phyloP scores from a whole-genome alignment of 2,329 filamentous ascomycete species.

The Fusarium scirpi region DNA sequence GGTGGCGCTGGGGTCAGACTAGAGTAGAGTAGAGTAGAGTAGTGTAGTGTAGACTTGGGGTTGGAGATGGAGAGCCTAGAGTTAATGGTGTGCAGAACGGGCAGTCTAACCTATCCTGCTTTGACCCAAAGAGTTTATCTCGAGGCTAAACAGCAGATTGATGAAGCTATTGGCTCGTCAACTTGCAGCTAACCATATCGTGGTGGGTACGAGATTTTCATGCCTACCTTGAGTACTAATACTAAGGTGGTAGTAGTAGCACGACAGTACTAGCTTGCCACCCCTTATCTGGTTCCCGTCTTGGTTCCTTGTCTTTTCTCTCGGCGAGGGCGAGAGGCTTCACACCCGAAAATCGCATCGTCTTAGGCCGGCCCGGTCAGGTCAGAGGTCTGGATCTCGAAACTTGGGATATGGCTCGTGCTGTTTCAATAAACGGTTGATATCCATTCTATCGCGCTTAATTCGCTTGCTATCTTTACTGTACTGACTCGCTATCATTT shows the following conservation, averaged over 20 bases:
- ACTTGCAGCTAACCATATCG: conserved; percentile 18
- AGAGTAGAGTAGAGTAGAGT: not conserved
- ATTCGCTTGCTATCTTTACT: conserved; percentile 7
- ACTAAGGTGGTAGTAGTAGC: not conserved
- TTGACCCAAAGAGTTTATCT: conserved; percentile 33
- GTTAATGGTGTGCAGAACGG: conserved; percentile 38
- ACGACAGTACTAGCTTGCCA: conserved; percentile 18
- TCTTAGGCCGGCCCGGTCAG: conserved; percentile 23
- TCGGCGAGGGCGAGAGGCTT: conserved; percentile 32
- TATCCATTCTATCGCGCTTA: conserved; percentile 18
- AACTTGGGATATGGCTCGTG: conserved; percentile 16
- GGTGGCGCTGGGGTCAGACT: conserved; percentile 22
- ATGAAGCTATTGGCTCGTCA: conserved; percentile 16
- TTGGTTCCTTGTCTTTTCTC: conserved; percentile 17
- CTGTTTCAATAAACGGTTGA: conserved; percentile 9
- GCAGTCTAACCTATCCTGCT: conserved; percentile 29
- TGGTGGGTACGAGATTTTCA: conserved; percentile 35
- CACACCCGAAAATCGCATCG: conserved; percentile 14
- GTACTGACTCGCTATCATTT: conserved; percentile 14
- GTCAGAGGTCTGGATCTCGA: conserved; percentile 22
- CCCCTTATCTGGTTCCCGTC: conserved; percentile 34
- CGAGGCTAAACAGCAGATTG: conserved; percentile 12
- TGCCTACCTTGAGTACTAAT: conserved; percentile 7
- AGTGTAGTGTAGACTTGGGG: conserved; percentile 1
- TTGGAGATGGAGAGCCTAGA: conserved; percentile 22